A percentile compares a stretch with the other conserved stretches of the same genome.
Conservation (phyloP, 1,284 basidiomycete species). For the Blastosporella zonata region DNA sequence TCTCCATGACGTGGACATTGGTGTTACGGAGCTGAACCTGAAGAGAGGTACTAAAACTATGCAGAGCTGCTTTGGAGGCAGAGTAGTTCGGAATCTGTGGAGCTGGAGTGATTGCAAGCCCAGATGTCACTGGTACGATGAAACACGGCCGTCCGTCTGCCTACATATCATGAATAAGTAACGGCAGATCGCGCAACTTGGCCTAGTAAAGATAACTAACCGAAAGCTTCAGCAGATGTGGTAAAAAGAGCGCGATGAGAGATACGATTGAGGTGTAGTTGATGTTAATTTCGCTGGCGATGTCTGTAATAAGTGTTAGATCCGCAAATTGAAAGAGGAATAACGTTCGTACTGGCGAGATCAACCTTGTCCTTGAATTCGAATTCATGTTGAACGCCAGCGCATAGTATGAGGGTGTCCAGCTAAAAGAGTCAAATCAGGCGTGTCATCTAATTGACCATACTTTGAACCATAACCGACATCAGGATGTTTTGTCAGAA, state of each 20-base stretch:
- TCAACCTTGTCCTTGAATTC: slow-evolving; percentile 50
- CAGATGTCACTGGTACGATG: slow-evolving; percentile 53
- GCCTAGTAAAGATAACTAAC: slow-evolving; percentile 35
- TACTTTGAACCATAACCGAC: slow-evolving; percentile 28
- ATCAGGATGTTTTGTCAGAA: slow-evolving; percentile 45
- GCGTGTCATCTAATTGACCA: too few species aligned
- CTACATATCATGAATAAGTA: slow-evolving; percentile 19
- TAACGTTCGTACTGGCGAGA: slow-evolving; percentile 37
- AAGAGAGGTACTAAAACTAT: slow-evolving; percentile 50
- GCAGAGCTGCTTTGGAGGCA: slow-evolving; percentile 63
- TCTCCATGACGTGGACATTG: slow-evolving; percentile 55
- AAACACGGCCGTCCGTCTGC: slow-evolving; percentile 44
- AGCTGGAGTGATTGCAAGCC: slow-evolving; percentile 45
- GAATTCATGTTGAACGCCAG: slow-evolving; percentile 54
- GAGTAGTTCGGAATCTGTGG: slow-evolving; percentile 48
- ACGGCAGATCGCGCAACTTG: slow-evolving; percentile 18
- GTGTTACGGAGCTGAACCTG: slow-evolving; percentile 46
- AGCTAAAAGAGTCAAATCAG: slow-evolving; percentile 32
- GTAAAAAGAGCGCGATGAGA: slow-evolving; percentile 48
- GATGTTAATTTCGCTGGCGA: slow-evolving; percentile 48
- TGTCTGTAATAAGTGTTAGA: slow-evolving; percentile 29
- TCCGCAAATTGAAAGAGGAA: neutral
- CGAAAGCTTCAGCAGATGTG: slow-evolving; percentile 53
- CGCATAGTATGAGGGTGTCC: slow-evolving; percentile 43
- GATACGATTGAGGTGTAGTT: slow-evolving; percentile 58